Evolutionary conservation across 139 green algal genomes (phyloP).

Genomic region (Chlorella sp.): DNA sequence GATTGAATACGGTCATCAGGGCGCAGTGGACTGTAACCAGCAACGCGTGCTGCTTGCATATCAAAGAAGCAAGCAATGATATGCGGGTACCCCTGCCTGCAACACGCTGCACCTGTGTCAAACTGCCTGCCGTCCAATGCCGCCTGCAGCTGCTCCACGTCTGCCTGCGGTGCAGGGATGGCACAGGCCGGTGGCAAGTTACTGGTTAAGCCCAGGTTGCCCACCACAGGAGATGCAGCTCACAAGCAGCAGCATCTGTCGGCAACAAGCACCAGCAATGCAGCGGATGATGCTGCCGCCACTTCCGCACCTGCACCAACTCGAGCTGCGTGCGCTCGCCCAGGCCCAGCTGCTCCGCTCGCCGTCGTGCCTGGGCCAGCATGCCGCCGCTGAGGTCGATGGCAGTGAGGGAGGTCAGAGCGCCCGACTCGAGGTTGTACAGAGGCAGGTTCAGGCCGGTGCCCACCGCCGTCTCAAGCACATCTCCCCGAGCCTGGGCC

Average conservation of each 20-base stretch:
- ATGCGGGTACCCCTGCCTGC: too few relatives aligned
- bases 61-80: too few relatives aligned
- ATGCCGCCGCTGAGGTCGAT: slow-evolving; percentile 72
- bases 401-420: slow-evolving; percentile 52
- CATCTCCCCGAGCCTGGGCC: slow-evolving; percentile 44
- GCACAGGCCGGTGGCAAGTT: too few relatives aligned
- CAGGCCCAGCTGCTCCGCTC: background rate
- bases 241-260: too few relatives aligned
- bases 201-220: too few relatives aligned
- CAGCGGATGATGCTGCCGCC: too few relatives aligned
- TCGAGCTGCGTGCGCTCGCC: background rate
- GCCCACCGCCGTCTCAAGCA: slow-evolving; percentile 78
- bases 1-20: too few relatives aligned
- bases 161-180: background rate
- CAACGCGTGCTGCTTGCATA: too few relatives aligned
- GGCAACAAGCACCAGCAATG: too few relatives aligned
- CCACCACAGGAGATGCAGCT: too few relatives aligned
- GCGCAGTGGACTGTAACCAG: too few relatives aligned
- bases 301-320: background rate
- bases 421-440: slow-evolving; percentile 46
- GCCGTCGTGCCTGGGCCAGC: slow-evolving; percentile 54
- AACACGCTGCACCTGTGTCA: slow-evolving; percentile 13
- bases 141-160: slow-evolving; percentile 18
- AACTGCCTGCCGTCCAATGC: background rate
- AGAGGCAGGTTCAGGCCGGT: slow-evolving; percentile 80